These are phyloP conservation scores for Poa annua DNA, from an alignment of 176 grass and related monocot genomes.

Conservation along the genomic window DNA sequence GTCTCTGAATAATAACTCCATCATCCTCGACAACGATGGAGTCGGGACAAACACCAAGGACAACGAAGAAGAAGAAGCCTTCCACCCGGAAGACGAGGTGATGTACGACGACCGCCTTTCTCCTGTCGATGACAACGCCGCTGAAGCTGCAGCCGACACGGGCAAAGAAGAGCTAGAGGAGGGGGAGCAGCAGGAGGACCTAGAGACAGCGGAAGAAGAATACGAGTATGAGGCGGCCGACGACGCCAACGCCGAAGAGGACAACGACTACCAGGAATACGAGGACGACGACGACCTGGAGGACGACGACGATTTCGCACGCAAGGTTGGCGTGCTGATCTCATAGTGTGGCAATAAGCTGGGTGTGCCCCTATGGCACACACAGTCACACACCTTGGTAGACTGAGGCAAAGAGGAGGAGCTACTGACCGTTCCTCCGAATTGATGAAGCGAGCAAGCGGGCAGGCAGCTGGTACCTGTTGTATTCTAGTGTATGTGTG, in stretches of 20 bases:
- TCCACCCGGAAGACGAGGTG: constrained; percentile 46
- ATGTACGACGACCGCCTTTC: constrained; percentile 23
- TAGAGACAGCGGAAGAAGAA: constrained; percentile 39
- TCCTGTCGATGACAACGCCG: constrained; percentile 11
- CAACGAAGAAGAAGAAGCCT: constrained; percentile 46
- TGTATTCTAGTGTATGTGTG: constrained; percentile 22
- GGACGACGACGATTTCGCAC: constrained; percentile 57
- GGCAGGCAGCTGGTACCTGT: neutral
- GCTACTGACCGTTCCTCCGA: constrained; percentile 14
- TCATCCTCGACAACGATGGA: too few relatives aligned
- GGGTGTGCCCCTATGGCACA: neutral
- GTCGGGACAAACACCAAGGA: constrained; percentile 14
- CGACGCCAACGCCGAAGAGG: constrained; percentile 36
- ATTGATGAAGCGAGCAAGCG: neutral
- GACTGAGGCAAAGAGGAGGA: constrained; percentile 24
- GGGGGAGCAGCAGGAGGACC: constrained; percentile 28
- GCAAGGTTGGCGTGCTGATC: constrained; percentile 56
- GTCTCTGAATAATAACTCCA: constrained; percentile 2
- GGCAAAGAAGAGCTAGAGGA: constrained; percentile 45
- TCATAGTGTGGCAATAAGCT: constrained; percentile 18
- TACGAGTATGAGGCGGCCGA: constrained; percentile 44
- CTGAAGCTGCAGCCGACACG: neutral
- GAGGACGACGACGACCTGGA: constrained; percentile 59
- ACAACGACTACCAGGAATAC: constrained; percentile 54
- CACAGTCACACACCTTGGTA: neutral